Base-by-base conservation (phyloP, 1,284 basidiomycete genomes). In the Amylostereum areolatum region DNA sequence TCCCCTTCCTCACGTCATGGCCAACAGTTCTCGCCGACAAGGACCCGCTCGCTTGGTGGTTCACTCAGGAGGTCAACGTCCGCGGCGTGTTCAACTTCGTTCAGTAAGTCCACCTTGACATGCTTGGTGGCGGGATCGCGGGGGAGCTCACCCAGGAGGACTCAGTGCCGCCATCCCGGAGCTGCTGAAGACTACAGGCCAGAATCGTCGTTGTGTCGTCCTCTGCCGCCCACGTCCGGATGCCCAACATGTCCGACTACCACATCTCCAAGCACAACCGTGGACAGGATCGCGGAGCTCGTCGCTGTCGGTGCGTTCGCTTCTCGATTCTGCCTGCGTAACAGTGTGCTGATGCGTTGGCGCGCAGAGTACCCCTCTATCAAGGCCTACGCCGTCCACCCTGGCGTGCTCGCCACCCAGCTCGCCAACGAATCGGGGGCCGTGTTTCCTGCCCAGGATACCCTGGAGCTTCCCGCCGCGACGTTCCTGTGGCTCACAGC, bases 61-160 rank as follows among this genome's bases (percentile, higher is more conserved):
- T 28, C 41, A 43, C 41, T 7, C 41, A 43, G 30, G 41, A 43
- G n/a, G 41, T 43, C 18, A 43, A 43, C 25, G 41, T 43, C 25
- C 41, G 41, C 4, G 41, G 41, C 41, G 27, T 27, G 5, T 29
- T 43, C n/a, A 29, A 28, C 6, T 25, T 43, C 41, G n/a, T 43
- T 7, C 41, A 43, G 41, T 43, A 27, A 24, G 41, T 43, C 25
- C 25, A 25, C 5, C 18, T 43, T n/a, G 5, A 7, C 25, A 11
- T 25, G 30, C 18, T 18, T 18, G 18, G 18, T 18, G 18, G 18
- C 18, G 18, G 10, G 28, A 8, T 28, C 25, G 30, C 41, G 25
- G 7, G 27, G 7, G 25, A 10, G 5, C 27, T 5, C 12, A 25
- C 30, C 30, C 5, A 28, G 12, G 4, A 28, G 12, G 5, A n/a